Percentiles rank a stretch among this genome's conserved stretches.
These are phyloP conservation scores for Acrasis kona DNA, from an alignment of 78 protist species.

Conservation along the genomic window DNA sequence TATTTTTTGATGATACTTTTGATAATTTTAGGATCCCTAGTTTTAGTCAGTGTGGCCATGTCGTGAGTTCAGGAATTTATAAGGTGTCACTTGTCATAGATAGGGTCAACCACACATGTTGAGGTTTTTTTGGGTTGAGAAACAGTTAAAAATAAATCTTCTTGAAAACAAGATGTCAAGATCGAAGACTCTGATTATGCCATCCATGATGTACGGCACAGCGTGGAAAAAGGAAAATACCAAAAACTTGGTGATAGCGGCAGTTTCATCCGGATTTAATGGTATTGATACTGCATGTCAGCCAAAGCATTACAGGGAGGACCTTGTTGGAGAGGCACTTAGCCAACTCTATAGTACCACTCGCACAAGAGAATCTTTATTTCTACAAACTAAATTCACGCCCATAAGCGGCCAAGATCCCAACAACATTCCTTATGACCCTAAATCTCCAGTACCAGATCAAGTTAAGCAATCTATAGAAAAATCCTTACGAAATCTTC, in stretches of 20 bases:
- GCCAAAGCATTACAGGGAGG: conserved; percentile 26
- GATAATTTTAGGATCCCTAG: too few relatives aligned
- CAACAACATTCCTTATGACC: neutral
- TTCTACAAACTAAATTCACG: conserved; percentile 14
- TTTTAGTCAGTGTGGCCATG: too few relatives aligned
- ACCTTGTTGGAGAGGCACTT: neutral
- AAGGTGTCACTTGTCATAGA: too few relatives aligned
- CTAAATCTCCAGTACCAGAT: neutral
- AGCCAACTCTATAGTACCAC: neutral
- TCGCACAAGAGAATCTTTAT: neutral
- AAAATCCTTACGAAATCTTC: neutral
- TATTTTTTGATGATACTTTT: too few relatives aligned
- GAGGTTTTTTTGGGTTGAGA: too few relatives aligned
- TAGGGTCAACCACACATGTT: too few relatives aligned
- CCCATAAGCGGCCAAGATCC: neutral
- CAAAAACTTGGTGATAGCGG: neutral
- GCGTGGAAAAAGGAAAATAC: conserved; percentile 28
- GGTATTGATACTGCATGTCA: conserved; percentile 30
- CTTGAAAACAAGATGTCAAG: too few relatives aligned
- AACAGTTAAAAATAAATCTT: too few relatives aligned
- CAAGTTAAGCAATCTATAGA: conserved; percentile 4
- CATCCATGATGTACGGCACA: conserved; percentile 20
- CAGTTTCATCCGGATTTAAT: conserved; percentile 4
- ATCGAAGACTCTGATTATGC: neutral
- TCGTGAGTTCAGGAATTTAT: too few relatives aligned